A percentile compares a stretch with the other conserved stretches of the same genome.
Evolutionary conservation across 768 basidiomycete genomes (phyloP).

Genomic region (Tulasnella calospora): DNA sequence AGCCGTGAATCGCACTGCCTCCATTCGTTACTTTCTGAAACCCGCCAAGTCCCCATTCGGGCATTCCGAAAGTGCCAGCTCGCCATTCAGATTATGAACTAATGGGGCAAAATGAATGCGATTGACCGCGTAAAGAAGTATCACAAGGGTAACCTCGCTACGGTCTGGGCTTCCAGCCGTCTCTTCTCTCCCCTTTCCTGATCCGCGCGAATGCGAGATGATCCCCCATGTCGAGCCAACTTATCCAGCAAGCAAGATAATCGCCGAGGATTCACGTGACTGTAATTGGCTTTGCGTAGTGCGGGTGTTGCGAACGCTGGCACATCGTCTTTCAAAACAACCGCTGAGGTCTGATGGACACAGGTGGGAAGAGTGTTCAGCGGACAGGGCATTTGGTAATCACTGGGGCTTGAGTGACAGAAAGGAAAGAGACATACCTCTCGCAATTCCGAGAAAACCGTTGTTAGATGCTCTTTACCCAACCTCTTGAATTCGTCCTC

Average conservation of each 20-base stretch:
- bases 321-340: constrained; percentile 67
- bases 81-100: no score
- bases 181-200: constrained; percentile 67
- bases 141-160: constrained; percentile 53
- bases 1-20: not conserved
- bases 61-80: no score
- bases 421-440: constrained; percentile 47
- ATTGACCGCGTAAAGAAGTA: not conserved
- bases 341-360: constrained; percentile 54
- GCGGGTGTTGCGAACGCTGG: constrained; percentile 73
- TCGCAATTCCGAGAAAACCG: constrained; percentile 75
- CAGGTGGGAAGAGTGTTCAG: not conserved
- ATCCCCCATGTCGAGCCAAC: constrained; percentile 60
- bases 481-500: constrained; percentile 79
- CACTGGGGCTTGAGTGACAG: not conserved
- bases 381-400: not conserved
- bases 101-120: not conserved
- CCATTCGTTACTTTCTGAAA: not conserved
- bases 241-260: constrained; percentile 75
- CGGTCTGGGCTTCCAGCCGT: constrained; percentile 69
- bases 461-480: constrained; percentile 61
- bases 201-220: constrained; percentile 53
- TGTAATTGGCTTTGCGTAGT: constrained; percentile 62
- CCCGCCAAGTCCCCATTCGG: constrained; percentile 1
- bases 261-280: constrained; percentile 61